These are phyloP conservation scores for Fraxinus baroniana DNA, from an alignment of 305 asterid genomes.

Conservation along the genomic window DNA sequence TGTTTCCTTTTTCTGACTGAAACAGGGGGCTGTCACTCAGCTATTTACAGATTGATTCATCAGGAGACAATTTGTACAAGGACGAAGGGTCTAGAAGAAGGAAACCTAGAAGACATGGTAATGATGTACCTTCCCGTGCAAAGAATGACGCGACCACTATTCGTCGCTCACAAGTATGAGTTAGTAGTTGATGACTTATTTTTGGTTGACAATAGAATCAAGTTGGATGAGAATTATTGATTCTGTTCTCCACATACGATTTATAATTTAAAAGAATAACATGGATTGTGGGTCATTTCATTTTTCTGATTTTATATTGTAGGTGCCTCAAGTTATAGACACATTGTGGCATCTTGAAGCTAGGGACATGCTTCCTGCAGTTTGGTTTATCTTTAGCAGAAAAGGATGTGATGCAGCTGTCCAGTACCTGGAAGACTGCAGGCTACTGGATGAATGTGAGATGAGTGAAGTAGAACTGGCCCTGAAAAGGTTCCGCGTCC, in stretches of 20 bases:
- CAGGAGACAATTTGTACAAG: slow-evolving; percentile 45
- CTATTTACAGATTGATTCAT: slow-evolving; percentile 60
- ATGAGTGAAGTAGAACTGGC: slow-evolving; percentile 89
- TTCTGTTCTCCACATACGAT: not conserved
- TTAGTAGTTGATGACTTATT: slow-evolving; percentile 13
- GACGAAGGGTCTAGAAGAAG: slow-evolving; percentile 73
- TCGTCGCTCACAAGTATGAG: slow-evolving; percentile 78
- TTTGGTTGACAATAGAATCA: slow-evolving; percentile 2
- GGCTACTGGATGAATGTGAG: slow-evolving; percentile 83
- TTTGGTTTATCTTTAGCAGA: slow-evolving; percentile 99
- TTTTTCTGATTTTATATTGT: slow-evolving; percentile 22
- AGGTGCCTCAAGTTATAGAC: slow-evolving; percentile 96
- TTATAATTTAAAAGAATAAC: slow-evolving; percentile 6
- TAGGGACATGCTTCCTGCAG: slow-evolving; percentile 96
- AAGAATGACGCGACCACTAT: slow-evolving; percentile 66
- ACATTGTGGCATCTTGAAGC: slow-evolving; percentile 83
- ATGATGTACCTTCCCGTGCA: slow-evolving; percentile 52
- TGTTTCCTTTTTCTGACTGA: slow-evolving; percentile 30
- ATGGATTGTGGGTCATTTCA: slow-evolving; percentile 5
- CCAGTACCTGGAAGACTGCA: slow-evolving; percentile 79
- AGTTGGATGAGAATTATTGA: not conserved
- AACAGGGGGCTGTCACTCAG: slow-evolving; percentile 72
- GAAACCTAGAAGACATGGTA: slow-evolving; percentile 58
- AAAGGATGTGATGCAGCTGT: slow-evolving; percentile 99
- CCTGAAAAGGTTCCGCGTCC: slow-evolving; percentile 71